These are phyloP conservation scores for Proliferodiscus dingleyae DNA, from an alignment of 2,329 filamentous ascomycete genomes.

Conservation along the genomic window DNA sequence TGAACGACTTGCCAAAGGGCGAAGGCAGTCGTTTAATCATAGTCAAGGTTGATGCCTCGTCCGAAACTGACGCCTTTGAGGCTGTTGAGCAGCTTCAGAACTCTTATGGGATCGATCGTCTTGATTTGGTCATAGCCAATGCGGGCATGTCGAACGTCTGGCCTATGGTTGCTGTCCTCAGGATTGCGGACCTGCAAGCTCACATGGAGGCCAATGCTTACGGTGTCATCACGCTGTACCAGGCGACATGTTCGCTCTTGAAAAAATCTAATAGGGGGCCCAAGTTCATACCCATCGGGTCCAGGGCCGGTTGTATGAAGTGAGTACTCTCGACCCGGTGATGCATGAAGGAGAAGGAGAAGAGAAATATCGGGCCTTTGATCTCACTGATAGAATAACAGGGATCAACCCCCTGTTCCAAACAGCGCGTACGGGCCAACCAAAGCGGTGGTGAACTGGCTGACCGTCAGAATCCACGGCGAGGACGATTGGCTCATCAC, in stretches of 20 bases:
- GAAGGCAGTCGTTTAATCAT: constrained; percentile 34
- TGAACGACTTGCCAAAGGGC: constrained; percentile 21
- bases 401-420: too few species aligned
- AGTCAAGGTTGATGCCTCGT: constrained; percentile 38
- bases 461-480: constrained; percentile 31
- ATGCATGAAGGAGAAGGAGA: too few species aligned
- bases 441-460: constrained; percentile 34
- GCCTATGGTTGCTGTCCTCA: constrained; percentile 27
- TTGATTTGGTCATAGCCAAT: constrained; percentile 50
- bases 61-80: constrained; percentile 31
- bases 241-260: constrained; percentile 39
- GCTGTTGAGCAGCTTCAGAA: constrained; percentile 31
- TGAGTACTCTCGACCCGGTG: neutral
- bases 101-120: constrained; percentile 33
- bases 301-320: constrained; percentile 14
- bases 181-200: constrained; percentile 33
- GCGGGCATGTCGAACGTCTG: constrained; percentile 38
- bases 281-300: constrained; percentile 36
- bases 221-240: constrained; percentile 39
- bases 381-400: too few species aligned
- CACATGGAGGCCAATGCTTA: constrained; percentile 40
- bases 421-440: constrained; percentile 36
- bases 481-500: constrained; percentile 32
- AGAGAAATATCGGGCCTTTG: too few species aligned
- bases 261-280: constrained; percentile 26